Evolutionary conservation across 1,284 basidiomycete species (phyloP).

Genomic region (Gomphus bonarii): DNA sequence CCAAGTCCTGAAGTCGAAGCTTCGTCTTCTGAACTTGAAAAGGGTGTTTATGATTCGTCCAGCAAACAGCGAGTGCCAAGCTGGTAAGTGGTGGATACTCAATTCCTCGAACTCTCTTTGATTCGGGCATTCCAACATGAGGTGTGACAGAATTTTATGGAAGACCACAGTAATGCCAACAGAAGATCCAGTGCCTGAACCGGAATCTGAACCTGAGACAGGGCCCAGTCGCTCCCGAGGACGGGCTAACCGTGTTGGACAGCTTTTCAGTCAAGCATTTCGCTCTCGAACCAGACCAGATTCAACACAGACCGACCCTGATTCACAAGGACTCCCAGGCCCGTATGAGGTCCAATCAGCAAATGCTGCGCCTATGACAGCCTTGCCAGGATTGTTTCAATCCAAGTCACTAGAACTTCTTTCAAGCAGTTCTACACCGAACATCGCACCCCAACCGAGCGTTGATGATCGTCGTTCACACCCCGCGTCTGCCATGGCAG

Average conservation of each 20-base stretch:
- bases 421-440: background rate
- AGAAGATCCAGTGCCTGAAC: background rate
- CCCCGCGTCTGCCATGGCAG: background rate
- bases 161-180: slow-evolving; percentile 50
- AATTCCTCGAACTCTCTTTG: background rate
- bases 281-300: slow-evolving; percentile 33
- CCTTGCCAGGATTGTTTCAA: background rate
- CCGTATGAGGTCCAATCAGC: background rate
- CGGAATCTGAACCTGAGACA: background rate
- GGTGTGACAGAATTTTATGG: slow-evolving; percentile 75
- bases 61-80: slow-evolving; percentile 73
- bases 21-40: slow-evolving; percentile 32
- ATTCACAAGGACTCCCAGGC: background rate
- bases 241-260: slow-evolving; percentile 29
- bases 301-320: slow-evolving; percentile 29
- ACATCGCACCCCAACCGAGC: background rate
- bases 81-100: slow-evolving; percentile 38
- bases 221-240: background rate
- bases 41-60: slow-evolving; percentile 68
- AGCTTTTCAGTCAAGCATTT: slow-evolving; percentile 44
- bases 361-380: background rate
- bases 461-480: background rate
- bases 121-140: slow-evolving; percentile 18
- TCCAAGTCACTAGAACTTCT: background rate
- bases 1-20: slow-evolving; percentile 22